These are phyloP conservation scores for Galium porrigens DNA, from an alignment of 305 asterid genomes.

Conservation along the genomic window DNA sequence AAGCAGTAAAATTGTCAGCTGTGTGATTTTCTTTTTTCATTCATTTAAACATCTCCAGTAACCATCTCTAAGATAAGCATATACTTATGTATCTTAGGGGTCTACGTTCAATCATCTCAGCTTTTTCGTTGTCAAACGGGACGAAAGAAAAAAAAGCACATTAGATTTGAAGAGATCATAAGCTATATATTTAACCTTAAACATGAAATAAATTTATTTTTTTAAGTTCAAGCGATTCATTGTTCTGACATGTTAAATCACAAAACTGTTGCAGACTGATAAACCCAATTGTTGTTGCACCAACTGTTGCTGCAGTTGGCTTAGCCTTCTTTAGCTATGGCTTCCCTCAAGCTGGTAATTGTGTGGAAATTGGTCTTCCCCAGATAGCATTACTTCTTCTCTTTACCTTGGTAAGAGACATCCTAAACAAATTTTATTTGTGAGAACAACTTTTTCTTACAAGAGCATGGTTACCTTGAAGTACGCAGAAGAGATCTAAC, in stretches of 20 bases:
- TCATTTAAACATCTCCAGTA: background rate
- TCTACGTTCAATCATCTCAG: background rate
- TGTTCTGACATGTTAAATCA: slow-evolving; percentile 12
- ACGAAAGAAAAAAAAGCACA: background rate
- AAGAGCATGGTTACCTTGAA: background rate
- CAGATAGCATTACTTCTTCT: slow-evolving; percentile 66
- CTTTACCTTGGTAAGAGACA: slow-evolving; percentile 70
- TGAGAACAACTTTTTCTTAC: background rate
- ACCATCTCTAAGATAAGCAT: background rate
- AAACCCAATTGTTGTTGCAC: slow-evolving; percentile 92
- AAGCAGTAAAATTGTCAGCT: background rate
- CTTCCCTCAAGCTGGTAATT: slow-evolving; percentile 89
- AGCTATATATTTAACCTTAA: background rate
- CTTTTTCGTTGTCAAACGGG: background rate
- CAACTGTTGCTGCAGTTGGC: slow-evolving; percentile 77
- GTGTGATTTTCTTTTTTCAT: background rate
- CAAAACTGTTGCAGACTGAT: slow-evolving; percentile 43
- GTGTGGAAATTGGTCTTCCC: slow-evolving; percentile 87
- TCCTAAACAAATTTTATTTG: slow-evolving; percentile 6
- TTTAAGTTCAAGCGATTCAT: background rate
- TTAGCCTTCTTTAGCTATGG: slow-evolving; percentile 89
- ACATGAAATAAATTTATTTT: background rate
- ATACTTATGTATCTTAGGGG: background rate
- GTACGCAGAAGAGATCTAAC: background rate
- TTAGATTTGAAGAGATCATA: background rate